These are phyloP conservation scores for Daedaleopsis nitida DNA, from an alignment of 768 basidiomycete genomes.

Conservation along the genomic window DNA sequence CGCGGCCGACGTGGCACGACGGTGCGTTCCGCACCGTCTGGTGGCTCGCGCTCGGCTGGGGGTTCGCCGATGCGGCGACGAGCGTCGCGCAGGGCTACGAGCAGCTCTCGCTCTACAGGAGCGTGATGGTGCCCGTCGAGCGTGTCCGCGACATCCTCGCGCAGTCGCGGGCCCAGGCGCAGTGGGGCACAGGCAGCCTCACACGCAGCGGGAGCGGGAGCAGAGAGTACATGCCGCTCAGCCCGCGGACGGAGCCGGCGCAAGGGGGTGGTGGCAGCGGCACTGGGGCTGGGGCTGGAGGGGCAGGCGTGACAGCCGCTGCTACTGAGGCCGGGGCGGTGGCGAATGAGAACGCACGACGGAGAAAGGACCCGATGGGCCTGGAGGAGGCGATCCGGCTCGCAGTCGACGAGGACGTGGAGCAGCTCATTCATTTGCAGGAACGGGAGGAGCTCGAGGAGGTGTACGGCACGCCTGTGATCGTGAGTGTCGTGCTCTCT, in stretches of 20 bases:
- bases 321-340: background rate
- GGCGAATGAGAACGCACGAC: background rate
- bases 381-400: constrained; percentile 30
- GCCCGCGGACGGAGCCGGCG: constrained; percentile 15
- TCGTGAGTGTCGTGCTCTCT: constrained; percentile 51
- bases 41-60: constrained; percentile 81
- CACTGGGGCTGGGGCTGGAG: background rate
- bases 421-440: constrained; percentile 62
- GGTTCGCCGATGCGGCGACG: constrained; percentile 64
- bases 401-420: constrained; percentile 67
- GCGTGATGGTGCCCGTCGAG: constrained; percentile 58
- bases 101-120: constrained; percentile 64
- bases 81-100: constrained; percentile 73
- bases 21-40: constrained; percentile 66
- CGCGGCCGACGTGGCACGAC: constrained; percentile 55
- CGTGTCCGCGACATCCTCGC: constrained; percentile 42
- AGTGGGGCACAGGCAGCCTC: constrained; percentile 7
- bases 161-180: constrained; percentile 23
- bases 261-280: background rate
- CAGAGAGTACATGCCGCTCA: constrained; percentile 21
- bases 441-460: constrained; percentile 76
- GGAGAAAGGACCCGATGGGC: constrained; percentile 11
- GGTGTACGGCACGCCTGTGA: constrained; percentile 76
- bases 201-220: constrained; percentile 21
- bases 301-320: background rate